Conservation (phyloP, 2,329 filamentous ascomycete species). For the Diplocarpon mali region DNA sequence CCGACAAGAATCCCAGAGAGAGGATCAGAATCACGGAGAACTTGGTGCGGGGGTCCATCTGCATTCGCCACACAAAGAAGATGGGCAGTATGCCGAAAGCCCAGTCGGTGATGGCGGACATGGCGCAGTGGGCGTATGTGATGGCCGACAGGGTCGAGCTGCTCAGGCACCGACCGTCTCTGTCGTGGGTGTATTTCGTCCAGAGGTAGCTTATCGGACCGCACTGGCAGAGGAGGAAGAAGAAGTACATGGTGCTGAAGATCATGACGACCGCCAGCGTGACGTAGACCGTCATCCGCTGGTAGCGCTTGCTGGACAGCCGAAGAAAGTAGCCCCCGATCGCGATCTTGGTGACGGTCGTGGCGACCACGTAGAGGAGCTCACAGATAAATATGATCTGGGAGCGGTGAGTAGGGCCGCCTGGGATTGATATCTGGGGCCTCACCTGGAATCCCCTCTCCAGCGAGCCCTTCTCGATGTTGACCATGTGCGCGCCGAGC, state of each 20-base stretch:
- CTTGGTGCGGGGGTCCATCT: slow-evolving; percentile 24
- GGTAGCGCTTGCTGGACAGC: slow-evolving; percentile 20
- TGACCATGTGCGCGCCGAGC: slow-evolving; percentile 23
- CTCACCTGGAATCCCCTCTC: slow-evolving; percentile 20
- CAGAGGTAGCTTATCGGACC: slow-evolving; percentile 28
- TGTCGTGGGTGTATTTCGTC: slow-evolving; percentile 23
- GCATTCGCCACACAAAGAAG: slow-evolving; percentile 23
- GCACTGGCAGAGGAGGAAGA: slow-evolving; percentile 25
- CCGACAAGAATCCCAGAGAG: slow-evolving; percentile 32
- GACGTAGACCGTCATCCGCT: slow-evolving; percentile 17
- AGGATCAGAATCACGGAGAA: slow-evolving; percentile 27
- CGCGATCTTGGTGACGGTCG: slow-evolving; percentile 22
- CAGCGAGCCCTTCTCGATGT: slow-evolving; percentile 14
- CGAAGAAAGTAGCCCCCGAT: slow-evolving; percentile 24
- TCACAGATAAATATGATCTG: slow-evolving; percentile 24
- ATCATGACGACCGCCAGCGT: slow-evolving; percentile 16
- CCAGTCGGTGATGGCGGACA: slow-evolving; percentile 24
- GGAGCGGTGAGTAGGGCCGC: not conserved
- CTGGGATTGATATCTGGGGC: not conserved
- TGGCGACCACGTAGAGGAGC: slow-evolving; percentile 24
- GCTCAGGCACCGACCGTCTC: slow-evolving; percentile 26
- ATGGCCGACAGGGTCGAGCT: slow-evolving; percentile 16
- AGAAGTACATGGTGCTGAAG: slow-evolving; percentile 23
- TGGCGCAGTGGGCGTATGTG: slow-evolving; percentile 22
- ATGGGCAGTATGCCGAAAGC: slow-evolving; percentile 24